A percentile compares a stretch with the other conserved stretches of the same genome.
Evolutionary conservation across 176 grass and related monocot genomes (phyloP).

Genomic region (Aegilops umbellulata): DNA sequence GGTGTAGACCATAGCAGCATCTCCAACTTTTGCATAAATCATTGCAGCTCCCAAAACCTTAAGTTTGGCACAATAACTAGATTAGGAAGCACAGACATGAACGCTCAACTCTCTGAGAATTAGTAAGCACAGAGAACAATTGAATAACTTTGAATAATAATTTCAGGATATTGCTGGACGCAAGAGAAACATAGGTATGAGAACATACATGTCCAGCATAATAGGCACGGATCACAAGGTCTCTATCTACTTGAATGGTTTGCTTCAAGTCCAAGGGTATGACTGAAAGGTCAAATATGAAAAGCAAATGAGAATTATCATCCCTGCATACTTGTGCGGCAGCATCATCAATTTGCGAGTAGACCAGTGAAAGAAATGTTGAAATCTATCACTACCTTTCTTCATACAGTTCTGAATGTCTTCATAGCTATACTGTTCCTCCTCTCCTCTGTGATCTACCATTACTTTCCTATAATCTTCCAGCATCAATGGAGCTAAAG

Average conservation of each 20-base stretch:
- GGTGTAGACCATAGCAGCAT: constrained; percentile 77
- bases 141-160: not conserved
- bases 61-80: constrained; percentile 19
- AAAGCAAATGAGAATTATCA: constrained; percentile 17
- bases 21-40: constrained; percentile 88
- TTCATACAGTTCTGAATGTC: constrained; percentile 81
- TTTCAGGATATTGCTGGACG: not conserved
- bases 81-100: constrained; percentile 26
- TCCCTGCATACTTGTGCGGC: not conserved
- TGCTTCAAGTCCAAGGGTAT: constrained; percentile 90
- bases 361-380: constrained; percentile 11
- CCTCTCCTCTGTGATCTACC: constrained; percentile 73
- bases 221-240: constrained; percentile 87
- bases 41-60: constrained; percentile 96
- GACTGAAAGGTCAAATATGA: constrained; percentile 48
- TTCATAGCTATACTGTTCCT: constrained; percentile 72
- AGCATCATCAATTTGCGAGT: constrained; percentile 19
- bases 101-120: constrained; percentile 2
- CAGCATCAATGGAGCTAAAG: constrained; percentile 94
- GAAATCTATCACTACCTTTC: constrained; percentile 55
- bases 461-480: constrained; percentile 91
- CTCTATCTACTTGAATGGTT: constrained; percentile 85
- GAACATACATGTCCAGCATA: constrained; percentile 94
- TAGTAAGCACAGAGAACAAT: not conserved
- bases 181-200: not conserved